Evolutionary conservation across 768 basidiomycete species (phyloP).

Genomic region (Leccinum obscurum): DNA sequence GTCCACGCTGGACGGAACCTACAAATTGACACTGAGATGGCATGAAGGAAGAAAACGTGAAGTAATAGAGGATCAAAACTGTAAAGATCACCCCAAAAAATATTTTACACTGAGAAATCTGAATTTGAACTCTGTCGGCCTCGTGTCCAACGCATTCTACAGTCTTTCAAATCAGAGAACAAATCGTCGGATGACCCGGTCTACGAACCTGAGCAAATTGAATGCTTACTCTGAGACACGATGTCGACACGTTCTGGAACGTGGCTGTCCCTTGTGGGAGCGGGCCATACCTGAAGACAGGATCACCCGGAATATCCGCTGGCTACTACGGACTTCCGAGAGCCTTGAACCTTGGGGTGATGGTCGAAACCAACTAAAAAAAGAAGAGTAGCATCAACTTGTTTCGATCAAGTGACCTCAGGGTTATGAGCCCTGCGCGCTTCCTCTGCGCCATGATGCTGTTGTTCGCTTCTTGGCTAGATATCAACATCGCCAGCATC

Average conservation of each 20-base stretch:
- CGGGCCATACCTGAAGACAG: not conserved
- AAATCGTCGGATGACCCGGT: not conserved
- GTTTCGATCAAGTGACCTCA: slow-evolving; percentile 51
- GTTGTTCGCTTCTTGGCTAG: not conserved
- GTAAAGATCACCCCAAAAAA: slow-evolving; percentile 15
- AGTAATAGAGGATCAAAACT: slow-evolving; percentile 13
- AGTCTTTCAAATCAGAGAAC: not conserved
- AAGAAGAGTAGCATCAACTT: slow-evolving; percentile 37
- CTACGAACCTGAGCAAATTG: not conserved
- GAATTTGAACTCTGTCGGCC: not conserved
- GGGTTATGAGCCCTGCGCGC: slow-evolving; percentile 52
- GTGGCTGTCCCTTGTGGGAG: not conserved
- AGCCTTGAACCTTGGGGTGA: too few relatives aligned
- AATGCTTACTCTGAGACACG: not conserved
- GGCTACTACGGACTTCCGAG: not conserved
- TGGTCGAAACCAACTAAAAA: not conserved
- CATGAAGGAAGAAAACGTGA: not conserved
- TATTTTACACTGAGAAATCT: not conserved
- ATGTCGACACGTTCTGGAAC: not conserved
- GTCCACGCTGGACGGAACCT: slow-evolving; percentile 4
- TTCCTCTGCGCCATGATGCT: slow-evolving; percentile 51
- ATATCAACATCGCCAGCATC: not conserved
- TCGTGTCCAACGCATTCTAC: not conserved
- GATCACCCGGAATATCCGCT: not conserved
- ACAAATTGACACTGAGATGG: not conserved